Percentiles rank a stretch among this genome's conserved stretches.
phyloP scores from a whole-genome alignment of 495 filamentous ascomycete species.

The Hyaloscypha bicolor region DNA sequence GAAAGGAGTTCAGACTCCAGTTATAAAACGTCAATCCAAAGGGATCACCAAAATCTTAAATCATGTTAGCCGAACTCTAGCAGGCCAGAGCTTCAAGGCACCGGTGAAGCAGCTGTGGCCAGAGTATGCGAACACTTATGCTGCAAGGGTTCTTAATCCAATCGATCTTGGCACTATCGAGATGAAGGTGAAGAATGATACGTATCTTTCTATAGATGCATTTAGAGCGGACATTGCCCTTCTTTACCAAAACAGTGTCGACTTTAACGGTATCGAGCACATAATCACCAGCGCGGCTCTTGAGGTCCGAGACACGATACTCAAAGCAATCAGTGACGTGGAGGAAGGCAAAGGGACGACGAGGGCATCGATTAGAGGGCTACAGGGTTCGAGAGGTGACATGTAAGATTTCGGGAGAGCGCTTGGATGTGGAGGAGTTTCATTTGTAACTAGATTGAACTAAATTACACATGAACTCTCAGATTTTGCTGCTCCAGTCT shows the following conservation, averaged over 20 bases:
- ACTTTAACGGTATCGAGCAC: slow-evolving; percentile 81
- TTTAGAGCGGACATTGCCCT: slow-evolving; percentile 64
- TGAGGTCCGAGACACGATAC: slow-evolving; percentile 12
- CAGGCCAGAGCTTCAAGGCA: slow-evolving; percentile 64
- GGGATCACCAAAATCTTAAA: slow-evolving; percentile 6
- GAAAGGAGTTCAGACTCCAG: background rate
- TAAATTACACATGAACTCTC: background rate
- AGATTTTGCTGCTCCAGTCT: background rate
- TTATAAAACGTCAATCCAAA: background rate
- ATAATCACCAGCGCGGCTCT: slow-evolving; percentile 62
- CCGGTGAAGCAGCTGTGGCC: slow-evolving; percentile 63
- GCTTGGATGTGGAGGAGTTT: background rate
- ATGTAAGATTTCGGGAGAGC: too few relatives aligned
- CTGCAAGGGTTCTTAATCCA: slow-evolving; percentile 29
- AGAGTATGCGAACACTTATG: slow-evolving; percentile 62
- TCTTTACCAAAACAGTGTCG: slow-evolving; percentile 71
- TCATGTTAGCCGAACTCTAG: slow-evolving; percentile 2
- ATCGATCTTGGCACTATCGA: background rate
- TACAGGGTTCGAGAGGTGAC: too few relatives aligned
- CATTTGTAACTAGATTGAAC: background rate
- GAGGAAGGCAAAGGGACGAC: slow-evolving; percentile 6
- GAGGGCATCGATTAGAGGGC: background rate
- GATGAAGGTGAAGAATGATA: slow-evolving; percentile 1
- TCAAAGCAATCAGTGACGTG: background rate
- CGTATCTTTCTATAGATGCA: background rate